phyloP scores from a whole-genome alignment of 208 protist species.

The Leishmania tarentolae region DNA sequence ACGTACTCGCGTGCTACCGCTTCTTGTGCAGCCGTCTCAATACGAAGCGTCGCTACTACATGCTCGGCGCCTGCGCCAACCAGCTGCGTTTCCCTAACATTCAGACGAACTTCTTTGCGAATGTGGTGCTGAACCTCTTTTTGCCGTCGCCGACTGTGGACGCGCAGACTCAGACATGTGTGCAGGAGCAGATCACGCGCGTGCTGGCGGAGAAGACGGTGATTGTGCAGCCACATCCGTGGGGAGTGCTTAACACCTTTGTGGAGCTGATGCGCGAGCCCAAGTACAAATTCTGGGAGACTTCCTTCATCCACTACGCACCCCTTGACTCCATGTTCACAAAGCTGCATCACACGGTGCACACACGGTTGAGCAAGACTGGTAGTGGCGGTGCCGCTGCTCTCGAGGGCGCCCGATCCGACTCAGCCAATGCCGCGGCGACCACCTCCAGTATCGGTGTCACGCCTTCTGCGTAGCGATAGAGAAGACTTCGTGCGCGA shows the following conservation, averaged over 20 bases:
- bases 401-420: slow-evolving; percentile 16
- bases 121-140: slow-evolving; percentile 97
- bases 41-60: slow-evolving; percentile 93
- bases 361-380: slow-evolving; percentile 45
- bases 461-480: slow-evolving; percentile 1
- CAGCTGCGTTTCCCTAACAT: slow-evolving; percentile 99
- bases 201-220: slow-evolving; percentile 98
- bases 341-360: slow-evolving; percentile 84
- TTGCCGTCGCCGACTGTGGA: slow-evolving; percentile 63
- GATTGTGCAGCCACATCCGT: slow-evolving; percentile 98
- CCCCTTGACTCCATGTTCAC: slow-evolving; percentile 94
- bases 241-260: slow-evolving; percentile 99
- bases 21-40: slow-evolving; percentile 93
- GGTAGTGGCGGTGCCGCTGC: slow-evolving; percentile 22
- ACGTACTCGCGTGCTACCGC: slow-evolving; percentile 96
- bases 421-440: slow-evolving; percentile 11
- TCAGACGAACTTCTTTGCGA: slow-evolving; percentile 99
- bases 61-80: slow-evolving; percentile 98
- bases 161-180: slow-evolving; percentile 67
- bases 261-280: slow-evolving; percentile 99
- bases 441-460: not conserved
- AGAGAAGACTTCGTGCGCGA: not conserved
- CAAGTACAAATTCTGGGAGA: slow-evolving; percentile 95
- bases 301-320: slow-evolving; percentile 89
- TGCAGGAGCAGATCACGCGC: slow-evolving; percentile 97